Evolutionary conservation across 768 basidiomycete genomes (phyloP).

Genomic region (Psilocybe tampanensis): DNA sequence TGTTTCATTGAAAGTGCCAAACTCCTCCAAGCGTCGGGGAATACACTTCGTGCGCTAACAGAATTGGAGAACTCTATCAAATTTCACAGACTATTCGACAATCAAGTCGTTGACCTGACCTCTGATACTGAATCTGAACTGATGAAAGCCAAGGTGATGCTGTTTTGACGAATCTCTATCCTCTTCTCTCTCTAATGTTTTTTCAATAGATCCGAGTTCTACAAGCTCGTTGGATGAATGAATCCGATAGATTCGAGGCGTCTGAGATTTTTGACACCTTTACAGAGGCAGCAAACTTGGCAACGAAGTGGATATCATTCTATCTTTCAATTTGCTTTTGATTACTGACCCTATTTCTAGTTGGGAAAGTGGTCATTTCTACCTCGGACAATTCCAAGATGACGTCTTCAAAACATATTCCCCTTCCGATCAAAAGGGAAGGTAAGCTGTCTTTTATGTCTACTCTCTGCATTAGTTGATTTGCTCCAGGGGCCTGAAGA

Average conservation of each 20-base stretch:
- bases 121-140: conserved; percentile 52
- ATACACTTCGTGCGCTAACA: conserved; percentile 82
- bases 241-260: conserved; percentile 79
- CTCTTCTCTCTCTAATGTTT: background rate
- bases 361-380: conserved; percentile 86
- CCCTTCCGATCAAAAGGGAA: conserved; percentile 40
- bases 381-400: conserved; percentile 90
- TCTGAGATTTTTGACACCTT: conserved; percentile 64
- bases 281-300: conserved; percentile 48
- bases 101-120: conserved; percentile 59
- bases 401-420: conserved; percentile 64
- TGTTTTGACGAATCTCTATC: background rate
- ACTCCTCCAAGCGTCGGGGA: conserved; percentile 75
- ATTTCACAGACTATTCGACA: conserved; percentile 47
- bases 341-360: conserved; percentile 34
- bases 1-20: conserved; percentile 92
- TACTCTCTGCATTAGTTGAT: background rate
- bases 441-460: conserved; percentile 38
- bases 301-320: conserved; percentile 46
- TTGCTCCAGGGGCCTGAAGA: conserved; percentile 52
- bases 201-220: conserved; percentile 69
- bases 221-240: conserved; percentile 91
- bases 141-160: conserved; percentile 72
- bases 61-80: conserved; percentile 81
- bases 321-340: background rate